Conservation (phyloP, 768 basidiomycete species). For the Lactarius sp. region DNA sequence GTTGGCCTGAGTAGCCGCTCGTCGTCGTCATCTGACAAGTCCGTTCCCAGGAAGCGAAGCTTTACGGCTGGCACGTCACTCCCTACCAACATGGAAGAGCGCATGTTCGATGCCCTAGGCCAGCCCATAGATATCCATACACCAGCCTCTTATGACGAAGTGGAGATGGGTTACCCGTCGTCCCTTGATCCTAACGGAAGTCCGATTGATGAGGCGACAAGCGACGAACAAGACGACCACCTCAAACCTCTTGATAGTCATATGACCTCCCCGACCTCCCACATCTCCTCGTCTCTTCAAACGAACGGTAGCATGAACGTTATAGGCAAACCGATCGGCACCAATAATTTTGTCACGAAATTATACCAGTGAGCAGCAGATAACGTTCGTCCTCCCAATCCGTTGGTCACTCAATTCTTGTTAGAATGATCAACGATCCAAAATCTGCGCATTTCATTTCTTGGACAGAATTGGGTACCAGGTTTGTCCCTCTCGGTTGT, state of each 20-base stretch:
- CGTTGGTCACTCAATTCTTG: neutral
- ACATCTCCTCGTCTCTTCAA: constrained; percentile 20
- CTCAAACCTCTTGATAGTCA: constrained; percentile 32
- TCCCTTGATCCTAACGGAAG: constrained; percentile 48
- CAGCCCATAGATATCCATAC: constrained; percentile 33
- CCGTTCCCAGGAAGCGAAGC: constrained; percentile 63
- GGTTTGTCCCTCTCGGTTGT: constrained; percentile 31
- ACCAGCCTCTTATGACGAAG: constrained; percentile 49
- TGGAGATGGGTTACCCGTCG: constrained; percentile 43
- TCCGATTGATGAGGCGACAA: constrained; percentile 37
- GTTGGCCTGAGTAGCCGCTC: constrained; percentile 38
- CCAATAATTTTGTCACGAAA: constrained; percentile 86
- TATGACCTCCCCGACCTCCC: constrained; percentile 20
- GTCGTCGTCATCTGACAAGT: constrained; percentile 49
- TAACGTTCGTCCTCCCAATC: neutral
- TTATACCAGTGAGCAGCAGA: constrained; percentile 65
- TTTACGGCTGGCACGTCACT: constrained; percentile 46
- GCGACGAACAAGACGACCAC: constrained; percentile 36
- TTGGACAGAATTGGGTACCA: constrained; percentile 79
- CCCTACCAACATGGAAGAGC: constrained; percentile 33
- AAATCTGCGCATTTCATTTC: constrained; percentile 75
- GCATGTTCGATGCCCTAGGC: constrained; percentile 32
- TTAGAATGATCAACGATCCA: constrained; percentile 81
- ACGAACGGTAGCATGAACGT: constrained; percentile 42
- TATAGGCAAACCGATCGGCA: constrained; percentile 59